Conservation (phyloP, 2,329 filamentous ascomycete species). For the Pseudocercospora eumusae region DNA sequence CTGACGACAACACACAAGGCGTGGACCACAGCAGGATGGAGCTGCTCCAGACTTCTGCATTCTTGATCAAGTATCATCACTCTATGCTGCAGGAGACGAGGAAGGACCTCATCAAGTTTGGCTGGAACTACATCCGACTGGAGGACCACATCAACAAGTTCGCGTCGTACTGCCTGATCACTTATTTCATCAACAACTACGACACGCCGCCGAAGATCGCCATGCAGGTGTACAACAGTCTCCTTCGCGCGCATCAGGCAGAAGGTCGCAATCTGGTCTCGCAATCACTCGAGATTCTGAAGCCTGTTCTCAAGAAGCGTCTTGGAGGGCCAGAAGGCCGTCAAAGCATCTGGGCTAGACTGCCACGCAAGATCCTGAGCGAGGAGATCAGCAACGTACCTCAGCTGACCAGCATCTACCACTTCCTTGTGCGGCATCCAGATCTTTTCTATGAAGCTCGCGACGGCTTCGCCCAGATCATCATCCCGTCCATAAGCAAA, state of each 20-base stretch:
- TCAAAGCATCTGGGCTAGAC: slow-evolving; percentile 80
- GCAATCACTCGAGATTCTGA: slow-evolving; percentile 89
- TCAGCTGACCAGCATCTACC: slow-evolving; percentile 95
- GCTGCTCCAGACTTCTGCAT: slow-evolving; percentile 87
- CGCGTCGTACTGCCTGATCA: slow-evolving; percentile 93
- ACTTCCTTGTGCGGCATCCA: slow-evolving; percentile 90
- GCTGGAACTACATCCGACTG: slow-evolving; percentile 97
- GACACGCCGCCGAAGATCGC: slow-evolving; percentile 96
- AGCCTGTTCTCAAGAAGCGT: slow-evolving; percentile 87
- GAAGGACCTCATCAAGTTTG: slow-evolving; percentile 98
- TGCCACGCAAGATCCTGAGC: slow-evolving; percentile 83
- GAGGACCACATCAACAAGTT: slow-evolving; percentile 99
- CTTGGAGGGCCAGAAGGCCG: slow-evolving; percentile 72
- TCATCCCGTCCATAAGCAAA: slow-evolving; percentile 86
- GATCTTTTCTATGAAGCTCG: slow-evolving; percentile 93
- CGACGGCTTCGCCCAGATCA: slow-evolving; percentile 84
- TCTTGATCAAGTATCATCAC: slow-evolving; percentile 94
- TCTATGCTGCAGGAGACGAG: slow-evolving; percentile 83
- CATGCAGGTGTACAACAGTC: slow-evolving; percentile 87
- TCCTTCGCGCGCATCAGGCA: slow-evolving; percentile 90
- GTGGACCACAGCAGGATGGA: slow-evolving; percentile 97
- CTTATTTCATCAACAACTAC: slow-evolving; percentile 95
- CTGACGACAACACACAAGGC: slow-evolving; percentile 81
- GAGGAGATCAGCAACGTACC: slow-evolving; percentile 95
- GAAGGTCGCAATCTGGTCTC: slow-evolving; percentile 90